Evolutionary conservation across 2,329 filamentous ascomycete species (phyloP).

Genomic region (Colletotrichum costaricense): DNA sequence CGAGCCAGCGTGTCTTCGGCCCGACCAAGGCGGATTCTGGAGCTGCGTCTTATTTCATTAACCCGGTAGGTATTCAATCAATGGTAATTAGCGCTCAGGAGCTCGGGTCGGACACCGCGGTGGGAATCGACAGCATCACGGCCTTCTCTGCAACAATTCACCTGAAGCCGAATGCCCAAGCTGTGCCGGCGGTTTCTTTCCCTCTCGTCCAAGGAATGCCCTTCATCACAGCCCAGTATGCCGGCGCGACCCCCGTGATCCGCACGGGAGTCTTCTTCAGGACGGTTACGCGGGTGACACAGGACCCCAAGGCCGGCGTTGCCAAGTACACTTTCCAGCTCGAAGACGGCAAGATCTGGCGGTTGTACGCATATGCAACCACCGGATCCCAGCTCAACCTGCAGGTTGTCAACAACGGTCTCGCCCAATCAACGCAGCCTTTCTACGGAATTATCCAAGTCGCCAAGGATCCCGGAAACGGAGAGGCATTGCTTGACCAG

Average conservation of each 20-base stretch:
- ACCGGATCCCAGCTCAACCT: conserved; percentile 74
- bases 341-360: conserved; percentile 80
- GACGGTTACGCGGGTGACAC: conserved; percentile 68
- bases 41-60: conserved; percentile 79
- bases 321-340: conserved; percentile 82
- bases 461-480: conserved; percentile 76
- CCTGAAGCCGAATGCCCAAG: conserved; percentile 65
- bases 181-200: conserved; percentile 74
- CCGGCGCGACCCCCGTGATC: conserved; percentile 75
- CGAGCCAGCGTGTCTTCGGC: conserved; percentile 75
- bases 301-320: conserved; percentile 70
- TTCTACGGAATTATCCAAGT: conserved; percentile 88
- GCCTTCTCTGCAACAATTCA: conserved; percentile 75
- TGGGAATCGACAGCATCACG: conserved; percentile 65
- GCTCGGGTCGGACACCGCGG: conserved; percentile 68
- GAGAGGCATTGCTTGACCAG: conserved; percentile 78
- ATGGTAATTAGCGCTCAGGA: conserved; percentile 83
- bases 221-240: conserved; percentile 84
- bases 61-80: conserved; percentile 85
- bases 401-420: conserved; percentile 72
- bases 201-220: conserved; percentile 91
- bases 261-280: conserved; percentile 81
- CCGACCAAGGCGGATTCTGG: conserved; percentile 59
- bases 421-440: conserved; percentile 71
- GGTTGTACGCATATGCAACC: conserved; percentile 78